Evolutionary conservation across 2,329 filamentous ascomycete species (phyloP), one percentile per base, ranked within the genome.

Genomic region (Geosmithia morbida): DNA sequence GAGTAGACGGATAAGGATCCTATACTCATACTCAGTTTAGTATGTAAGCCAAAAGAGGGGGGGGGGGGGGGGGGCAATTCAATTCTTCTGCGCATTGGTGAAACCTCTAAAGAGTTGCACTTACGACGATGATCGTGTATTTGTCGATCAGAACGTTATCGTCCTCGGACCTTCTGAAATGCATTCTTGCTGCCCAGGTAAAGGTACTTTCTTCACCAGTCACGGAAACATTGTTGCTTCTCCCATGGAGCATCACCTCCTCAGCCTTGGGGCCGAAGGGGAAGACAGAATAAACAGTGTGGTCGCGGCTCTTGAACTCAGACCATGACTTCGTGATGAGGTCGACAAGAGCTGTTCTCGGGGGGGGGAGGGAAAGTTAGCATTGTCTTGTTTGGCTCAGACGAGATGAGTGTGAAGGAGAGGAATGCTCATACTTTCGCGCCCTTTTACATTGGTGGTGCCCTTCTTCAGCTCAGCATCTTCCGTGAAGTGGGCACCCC

Each of bases 401-500:
- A 26, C 8, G 22, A 26, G 8, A 8, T 26, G 22, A 26, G 22
- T 26, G 22, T 26, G 22, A 8, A 26, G 4, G 11, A 5, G 6
- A 41, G 39, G 6, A n/a, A 41, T n/a, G 14, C 6, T 41, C 44
- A 33, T 46, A 46, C 44, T 46, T 13, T 40, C 10, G n/a, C 44
- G 26, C 11, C 44, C 44, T 17, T 22, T 46, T 8, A 46, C 44
- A 11, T 46, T 39, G 13, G 44, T 22, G n/a, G 44, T 39, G 8
- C 30, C 44, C 29, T 46, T 46, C 44, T 18, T 39, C n/a, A 46
- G 16, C 26, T 46, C 26, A 16, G 44, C 44, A 37, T 46, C 44
- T 40, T 46, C 44, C 13, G 44, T 46, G 29, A 50, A 50, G 29
- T 50, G 48, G 7, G 37, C 29, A 6, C 22, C 22, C 22, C 22